Evolutionary conservation across 2,329 filamentous ascomycete genomes (phyloP).

Genomic region (Monosporascus sp.): DNA sequence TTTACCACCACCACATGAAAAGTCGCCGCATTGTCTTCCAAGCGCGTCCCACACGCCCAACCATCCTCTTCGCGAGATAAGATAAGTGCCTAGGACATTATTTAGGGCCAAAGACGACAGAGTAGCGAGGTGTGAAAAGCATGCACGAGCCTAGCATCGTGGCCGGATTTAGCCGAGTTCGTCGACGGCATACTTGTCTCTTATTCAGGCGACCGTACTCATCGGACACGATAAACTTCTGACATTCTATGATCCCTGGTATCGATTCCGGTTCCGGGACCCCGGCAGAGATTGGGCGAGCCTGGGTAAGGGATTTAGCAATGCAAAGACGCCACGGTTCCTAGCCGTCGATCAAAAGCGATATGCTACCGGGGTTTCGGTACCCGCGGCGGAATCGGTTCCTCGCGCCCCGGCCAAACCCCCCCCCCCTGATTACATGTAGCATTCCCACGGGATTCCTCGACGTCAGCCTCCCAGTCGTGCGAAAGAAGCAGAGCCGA

Average conservation of each 20-base stretch:
- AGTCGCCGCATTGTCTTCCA: background rate
- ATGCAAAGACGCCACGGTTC: background rate
- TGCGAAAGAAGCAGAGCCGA: background rate
- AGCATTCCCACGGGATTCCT: background rate
- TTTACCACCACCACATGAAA: background rate
- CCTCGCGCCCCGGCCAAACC: constrained; percentile 3
- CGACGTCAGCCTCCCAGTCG: constrained; percentile 4
- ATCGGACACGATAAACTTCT: too few relatives aligned
- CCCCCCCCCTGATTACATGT: too few relatives aligned
- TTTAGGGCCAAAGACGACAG: background rate
- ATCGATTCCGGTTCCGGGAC: background rate
- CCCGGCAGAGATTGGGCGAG: background rate
- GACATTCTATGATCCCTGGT: background rate
- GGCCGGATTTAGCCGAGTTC: background rate
- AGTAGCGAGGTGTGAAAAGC: background rate
- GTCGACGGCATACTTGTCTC: too few relatives aligned
- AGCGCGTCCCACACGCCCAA: background rate
- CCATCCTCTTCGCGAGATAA: too few relatives aligned
- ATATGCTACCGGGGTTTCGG: constrained; percentile 17
- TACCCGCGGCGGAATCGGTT: constrained; percentile 10
- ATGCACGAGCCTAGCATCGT: background rate
- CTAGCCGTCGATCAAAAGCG: constrained; percentile 21
- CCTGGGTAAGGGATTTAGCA: background rate
- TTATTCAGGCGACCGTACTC: too few relatives aligned
- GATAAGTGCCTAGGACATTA: too few relatives aligned